Evolutionary conservation across 768 basidiomycete genomes (phyloP), one percentile per base, ranked within the genome.

Genomic region (Suillus alpinus): DNA sequence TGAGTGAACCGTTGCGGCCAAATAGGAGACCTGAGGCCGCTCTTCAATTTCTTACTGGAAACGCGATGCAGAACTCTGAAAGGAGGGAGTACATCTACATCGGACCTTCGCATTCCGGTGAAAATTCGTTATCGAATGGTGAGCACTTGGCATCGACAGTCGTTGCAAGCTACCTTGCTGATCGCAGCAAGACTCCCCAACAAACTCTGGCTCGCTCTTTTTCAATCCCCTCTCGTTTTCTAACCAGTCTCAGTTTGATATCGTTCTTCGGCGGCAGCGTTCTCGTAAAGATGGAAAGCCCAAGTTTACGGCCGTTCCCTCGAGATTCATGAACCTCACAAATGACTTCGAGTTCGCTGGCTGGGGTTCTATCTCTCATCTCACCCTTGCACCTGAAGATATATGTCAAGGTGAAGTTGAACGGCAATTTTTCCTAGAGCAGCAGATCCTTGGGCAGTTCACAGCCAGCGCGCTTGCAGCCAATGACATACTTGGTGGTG

Each of bases 311-410:
- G 67, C 65, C 4, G 66, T 79, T 5, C 86, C 85, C 5, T 87
- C 88, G 6, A 82, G 86, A 40, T 88, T 87, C 67, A 69, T 85
- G 29, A 81, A 87, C 63, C 79, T 90, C 40, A 72, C 81, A 14
- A 83, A 84, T 66, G 80, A 84, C 41, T 88, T 88, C 62, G 87
- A 89, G 65, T 91, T 91, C 65, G 83, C 89, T 0, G 88, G 88
- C 4, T 89, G 88, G 87, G 88, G 87, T 2, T 79, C 82, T 6
- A 68, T 84, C 18, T 71, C 73, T 6, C 75, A 77, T 59, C 64
- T 89, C 1, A 76, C 76, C 20, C 76, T 91, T 12, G 70, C 75
- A 0, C 62, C 59, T 1, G 76, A 81, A 4, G 83, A 88, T 50
- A 65, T 76, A 49, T 58, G 65, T 3, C 60, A 69, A 57, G 55